Evolutionary conservation across 129 eudicot species (phyloP), one percentile per base, ranked within the genome.

Genomic region (Cynara cardunculus): DNA sequence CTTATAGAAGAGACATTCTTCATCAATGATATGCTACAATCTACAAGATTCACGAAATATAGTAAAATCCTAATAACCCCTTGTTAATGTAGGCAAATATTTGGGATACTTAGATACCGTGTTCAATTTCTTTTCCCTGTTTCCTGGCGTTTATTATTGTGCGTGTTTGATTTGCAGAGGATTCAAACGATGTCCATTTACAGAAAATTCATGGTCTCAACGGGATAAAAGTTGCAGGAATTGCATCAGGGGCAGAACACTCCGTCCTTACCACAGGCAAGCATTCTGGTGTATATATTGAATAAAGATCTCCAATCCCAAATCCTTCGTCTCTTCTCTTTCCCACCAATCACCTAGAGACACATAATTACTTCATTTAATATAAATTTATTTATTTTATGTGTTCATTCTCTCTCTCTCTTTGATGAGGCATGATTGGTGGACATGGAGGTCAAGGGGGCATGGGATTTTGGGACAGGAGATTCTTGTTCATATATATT

Each of bases 211-310:
- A 78, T 32, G 90, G 81, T 37, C 85, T 85, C 30, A 72, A 76
- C 16, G 88, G 84, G 72, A 68, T 73, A 66, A 85, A 88, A 65
- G 88, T 89, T 76, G 74, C 73, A 35, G 94, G 90, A 56, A 62
- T 94, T 85, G 96, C 91, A 75, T 91, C 99, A 64, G 99, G 99
- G 78, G 88, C 99, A 62, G 99, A 94, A 78, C 99, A 94, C 90
- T 94, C 97, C 0, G 97, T 88, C 39, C 28, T 94, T 61, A 87
- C 85, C 74, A 87, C 94, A 90, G 99, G 99, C 81, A 83, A 80
- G 90, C 30, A 7, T 53, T 64, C 31, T 69, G 72, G 18, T 34
- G 8, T 31, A 49, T 30, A 73, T 61, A 44, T 67, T 31, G 65
- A 18, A 56, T 56, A 56, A 56, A 56, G 10, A n/a, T 56, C 25